Evolutionary conservation across 1,139 yeast genomes (phyloP), one percentile per base, ranked within the genome.

Genomic region (Zygotorulaspora mrakii): DNA sequence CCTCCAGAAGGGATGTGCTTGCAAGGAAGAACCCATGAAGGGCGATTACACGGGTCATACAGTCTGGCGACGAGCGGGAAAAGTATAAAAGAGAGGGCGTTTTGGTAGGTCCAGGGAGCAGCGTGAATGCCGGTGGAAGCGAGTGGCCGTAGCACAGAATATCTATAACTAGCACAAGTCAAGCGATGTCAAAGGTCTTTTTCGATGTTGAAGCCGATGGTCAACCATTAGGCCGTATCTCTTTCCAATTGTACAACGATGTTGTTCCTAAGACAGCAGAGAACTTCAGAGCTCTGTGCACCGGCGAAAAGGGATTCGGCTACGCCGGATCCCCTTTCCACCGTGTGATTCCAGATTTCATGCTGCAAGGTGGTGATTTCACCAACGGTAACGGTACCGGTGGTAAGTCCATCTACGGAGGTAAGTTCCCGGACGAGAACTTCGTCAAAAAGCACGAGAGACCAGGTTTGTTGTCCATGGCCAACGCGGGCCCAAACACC

Each of bases 321-420:
- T 89, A 82, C 80, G 81, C 83, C 64, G 79, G 77, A 60, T 88
- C 96, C 43, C 71, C 81, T 58, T 91, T 91, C 95, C 98, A 91
- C 89, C 82, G 98, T 74, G 95, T 91, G 58, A 91, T 91, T 63
- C 97, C 97, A 59, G 82, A 85, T 64, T 91, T 91, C 79, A 91
- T 91, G 98, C 77, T 89, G 68, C 98, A 91, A 76, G 97, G 97
- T 73, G 98, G 98, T 80, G 97, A 88, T 71, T 86, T 88, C 81
- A 88, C 91, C 70, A 74, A 79, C 66, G 85, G 86, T 66, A 82
- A 84, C 73, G 96, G 98, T 70, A 85, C 95, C 60, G 98, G 97
- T 70, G 98, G 98, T 70, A 88, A 88, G 77, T 87, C 96, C 59
- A 91, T 91, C 79, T 91, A 91, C 78, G 97, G 97, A 65, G 82